Evolutionary conservation across 371 early-diverging fungal genomes (phyloP), one percentile per base, ranked within the genome.

Genomic region (Coemansia sp.): DNA sequence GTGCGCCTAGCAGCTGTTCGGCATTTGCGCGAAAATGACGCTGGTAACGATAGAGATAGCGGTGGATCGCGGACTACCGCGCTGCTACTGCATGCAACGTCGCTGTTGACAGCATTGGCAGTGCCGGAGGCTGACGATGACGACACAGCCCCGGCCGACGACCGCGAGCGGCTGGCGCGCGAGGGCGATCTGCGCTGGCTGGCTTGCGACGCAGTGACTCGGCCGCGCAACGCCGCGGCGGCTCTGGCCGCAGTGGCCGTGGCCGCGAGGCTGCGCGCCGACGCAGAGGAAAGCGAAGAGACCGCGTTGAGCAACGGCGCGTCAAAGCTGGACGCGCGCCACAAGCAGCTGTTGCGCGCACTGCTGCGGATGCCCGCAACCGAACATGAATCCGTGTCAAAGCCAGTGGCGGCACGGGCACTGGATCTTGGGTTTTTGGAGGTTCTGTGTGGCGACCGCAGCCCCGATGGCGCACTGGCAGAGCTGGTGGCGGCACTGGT

Each of bases 401-500:
- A 50, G 33, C 59, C 52, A 14, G 31, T 26, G 12, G 10, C n/a
- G 8, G 11, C 49, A 10, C 71, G 57, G 2, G 20, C 47, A 5
- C 53, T 75, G 26, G 72, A 75, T 35, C 31, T 31, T 12, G 42
- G 39, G 16, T 58, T 70, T 34, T 53, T 75, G 12, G 60, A 59
- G 38, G 8, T 16, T 14, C 31, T 70, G 31, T 75, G 75, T 7
- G 45, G 59, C 34, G 39, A 34, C 10, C 62, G 57, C 47, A 16
- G 59, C 6, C 36, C 66, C 2, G 53, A 43, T 7, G 14, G 40
- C n/a, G 75, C 71, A 1, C 35, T 75, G 4, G 65, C 66, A 0
- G 71, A 62, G 54, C 63, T 75, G 1, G 66, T 63, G 0, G 60
- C 66, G 33, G 66, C 72, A 12, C 30, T 75, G 42, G 66, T 71